Conservation (phyloP, 805 yeast genomes). For the Pichia nanzhaoensis region DNA sequence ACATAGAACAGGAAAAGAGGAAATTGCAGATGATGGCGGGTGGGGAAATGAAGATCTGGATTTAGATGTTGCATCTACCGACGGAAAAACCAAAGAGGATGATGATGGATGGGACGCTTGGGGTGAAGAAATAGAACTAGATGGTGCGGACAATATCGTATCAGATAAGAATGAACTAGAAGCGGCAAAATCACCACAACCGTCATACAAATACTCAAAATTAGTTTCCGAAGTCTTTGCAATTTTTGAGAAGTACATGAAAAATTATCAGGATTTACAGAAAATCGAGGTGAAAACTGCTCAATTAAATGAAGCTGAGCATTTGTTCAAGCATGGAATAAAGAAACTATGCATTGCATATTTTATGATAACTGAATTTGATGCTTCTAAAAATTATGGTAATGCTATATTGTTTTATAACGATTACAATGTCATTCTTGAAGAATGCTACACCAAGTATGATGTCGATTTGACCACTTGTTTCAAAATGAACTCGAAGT, state of each 20-base stretch:
- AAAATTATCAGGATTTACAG: constrained; percentile 16
- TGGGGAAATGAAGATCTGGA: constrained; percentile 11
- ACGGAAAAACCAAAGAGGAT: constrained; percentile 21
- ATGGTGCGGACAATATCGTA: not conserved
- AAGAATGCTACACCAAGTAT: constrained; percentile 16
- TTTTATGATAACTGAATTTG: constrained; percentile 23
- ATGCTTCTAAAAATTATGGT: constrained; percentile 17
- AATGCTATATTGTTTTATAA: constrained; percentile 27
- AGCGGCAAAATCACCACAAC: constrained; percentile 1
- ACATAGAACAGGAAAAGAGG: not conserved
- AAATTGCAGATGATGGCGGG: constrained; percentile 1
- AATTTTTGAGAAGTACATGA: constrained; percentile 17
- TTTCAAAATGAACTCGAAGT: constrained; percentile 19
- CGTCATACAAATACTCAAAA: constrained; percentile 18
- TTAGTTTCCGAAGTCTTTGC: constrained; percentile 14
- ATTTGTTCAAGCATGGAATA: constrained; percentile 21
- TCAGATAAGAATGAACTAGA: constrained; percentile 1
- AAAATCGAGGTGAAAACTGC: constrained; percentile 8
- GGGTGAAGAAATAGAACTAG: constrained; percentile 14
- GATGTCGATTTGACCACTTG: constrained; percentile 18
- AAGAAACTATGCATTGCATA: constrained; percentile 23
- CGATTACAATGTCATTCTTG: constrained; percentile 25
- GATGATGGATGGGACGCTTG: constrained; percentile 26
- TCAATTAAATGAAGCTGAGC: constrained; percentile 18
- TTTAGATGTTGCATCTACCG: constrained; percentile 16